Evolutionary conservation across 495 filamentous ascomycete species (phyloP).

Genomic region (Evernia prunastri): DNA sequence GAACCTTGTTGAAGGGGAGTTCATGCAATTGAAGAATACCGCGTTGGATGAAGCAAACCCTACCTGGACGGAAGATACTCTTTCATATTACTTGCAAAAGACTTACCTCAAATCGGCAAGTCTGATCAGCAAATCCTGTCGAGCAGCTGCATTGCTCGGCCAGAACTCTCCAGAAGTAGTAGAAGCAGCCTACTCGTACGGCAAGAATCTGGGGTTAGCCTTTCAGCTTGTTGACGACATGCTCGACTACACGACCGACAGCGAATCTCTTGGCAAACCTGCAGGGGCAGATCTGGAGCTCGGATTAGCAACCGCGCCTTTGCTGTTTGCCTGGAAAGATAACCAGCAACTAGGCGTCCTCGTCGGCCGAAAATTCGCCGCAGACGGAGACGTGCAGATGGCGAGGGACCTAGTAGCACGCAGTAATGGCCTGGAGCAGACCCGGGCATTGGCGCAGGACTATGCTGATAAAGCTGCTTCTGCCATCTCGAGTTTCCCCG

Average conservation of each 20-base stretch:
- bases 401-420: conserved; percentile 75
- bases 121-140: conserved; percentile 90
- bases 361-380: conserved; percentile 83
- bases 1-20: conserved; percentile 95
- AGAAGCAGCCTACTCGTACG: conserved; percentile 85
- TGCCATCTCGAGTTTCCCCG: conserved; percentile 75
- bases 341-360: conserved; percentile 76
- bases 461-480: conserved; percentile 83
- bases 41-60: conserved; percentile 76
- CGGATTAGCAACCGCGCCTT: conserved; percentile 88
- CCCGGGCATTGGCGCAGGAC: conserved; percentile 77
- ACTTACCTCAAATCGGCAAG: conserved; percentile 96
- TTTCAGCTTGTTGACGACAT: conserved; percentile 99
- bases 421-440: conserved; percentile 86
- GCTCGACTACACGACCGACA: conserved; percentile 88
- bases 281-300: conserved; percentile 91
- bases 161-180: conserved; percentile 69
- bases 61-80: conserved; percentile 74
- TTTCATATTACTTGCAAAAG: conserved; percentile 96
- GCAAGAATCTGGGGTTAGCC: conserved; percentile 84
- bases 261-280: conserved; percentile 83
- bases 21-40: conserved; percentile 99
- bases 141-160: conserved; percentile 81
- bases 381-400: conserved; percentile 74
- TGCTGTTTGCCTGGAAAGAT: conserved; percentile 93